Percentiles rank a stretch among this genome's conserved stretches.
These are phyloP conservation scores for Suillus placidus DNA, from an alignment of 768 basidiomycete species.

Conservation along the genomic window DNA sequence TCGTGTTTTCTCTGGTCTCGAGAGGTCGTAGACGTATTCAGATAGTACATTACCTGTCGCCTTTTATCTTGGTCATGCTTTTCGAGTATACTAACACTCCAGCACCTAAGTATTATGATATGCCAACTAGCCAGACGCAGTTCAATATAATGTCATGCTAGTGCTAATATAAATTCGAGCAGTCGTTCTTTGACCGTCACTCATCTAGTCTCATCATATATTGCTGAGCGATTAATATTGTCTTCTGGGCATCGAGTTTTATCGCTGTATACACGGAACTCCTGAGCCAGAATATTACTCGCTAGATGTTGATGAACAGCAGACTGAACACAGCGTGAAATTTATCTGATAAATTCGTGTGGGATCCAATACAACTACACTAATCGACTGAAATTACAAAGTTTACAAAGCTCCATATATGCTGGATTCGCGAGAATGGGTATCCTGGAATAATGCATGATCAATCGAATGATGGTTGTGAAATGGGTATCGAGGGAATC, in stretches of 20 bases:
- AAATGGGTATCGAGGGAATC: neutral
- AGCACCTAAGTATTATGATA: neutral
- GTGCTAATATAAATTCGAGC: neutral
- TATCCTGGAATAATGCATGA: neutral
- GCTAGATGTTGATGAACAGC: neutral
- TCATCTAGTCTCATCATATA: neutral
- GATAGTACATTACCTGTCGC: slow-evolving; percentile 1
- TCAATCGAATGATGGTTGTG: no score
- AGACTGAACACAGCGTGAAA: no score
- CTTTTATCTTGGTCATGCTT: neutral
- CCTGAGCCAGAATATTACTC: neutral
- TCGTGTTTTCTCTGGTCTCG: neutral
- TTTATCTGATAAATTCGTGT: neutral
- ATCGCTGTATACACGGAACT: neutral
- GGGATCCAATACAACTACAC: neutral
- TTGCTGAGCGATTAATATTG: neutral
- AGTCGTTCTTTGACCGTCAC: neutral
- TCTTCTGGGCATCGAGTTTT: neutral
- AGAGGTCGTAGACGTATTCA: neutral
- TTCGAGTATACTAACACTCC: neutral
- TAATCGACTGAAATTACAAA: slow-evolving; percentile 1
- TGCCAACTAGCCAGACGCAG: neutral
- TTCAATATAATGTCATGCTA: neutral
- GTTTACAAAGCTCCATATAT: slow-evolving; percentile 1
- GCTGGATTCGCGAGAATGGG: neutral